Evolutionary conservation across 805 yeast genomes (phyloP).

Genomic region (Yarrowia yakushimensis): DNA sequence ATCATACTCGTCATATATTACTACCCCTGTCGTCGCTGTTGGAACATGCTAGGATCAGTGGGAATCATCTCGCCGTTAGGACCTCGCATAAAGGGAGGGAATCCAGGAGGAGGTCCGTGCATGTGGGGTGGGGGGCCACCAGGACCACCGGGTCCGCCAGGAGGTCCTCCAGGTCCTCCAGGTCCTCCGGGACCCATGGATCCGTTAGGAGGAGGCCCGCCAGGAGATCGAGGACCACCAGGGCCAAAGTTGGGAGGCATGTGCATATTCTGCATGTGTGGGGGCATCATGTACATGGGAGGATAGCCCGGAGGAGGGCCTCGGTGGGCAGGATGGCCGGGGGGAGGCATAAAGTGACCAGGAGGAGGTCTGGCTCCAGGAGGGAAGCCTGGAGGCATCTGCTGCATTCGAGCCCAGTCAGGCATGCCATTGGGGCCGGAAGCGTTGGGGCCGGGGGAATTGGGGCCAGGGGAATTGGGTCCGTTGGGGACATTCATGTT

Average conservation of each 20-base stretch:
- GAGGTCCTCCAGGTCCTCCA: slow-evolving; percentile 7
- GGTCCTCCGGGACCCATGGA: slow-evolving; percentile 14
- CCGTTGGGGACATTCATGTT: not conserved
- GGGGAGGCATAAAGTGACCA: slow-evolving; percentile 9
- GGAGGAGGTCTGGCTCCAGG: slow-evolving; percentile 17
- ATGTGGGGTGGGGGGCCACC: slow-evolving; percentile 19
- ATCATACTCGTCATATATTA: slow-evolving; percentile 4
- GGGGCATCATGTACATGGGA: slow-evolving; percentile 25
- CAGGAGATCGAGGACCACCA: slow-evolving; percentile 16
- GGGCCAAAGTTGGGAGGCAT: slow-evolving; percentile 25
- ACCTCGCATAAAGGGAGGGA: slow-evolving; percentile 20
- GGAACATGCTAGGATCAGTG: slow-evolving; percentile 19
- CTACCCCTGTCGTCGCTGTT: slow-evolving; percentile 10
- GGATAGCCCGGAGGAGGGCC: slow-evolving; percentile 23
- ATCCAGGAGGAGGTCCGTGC: slow-evolving; percentile 24
- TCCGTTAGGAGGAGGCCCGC: not conserved
- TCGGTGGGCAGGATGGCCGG: slow-evolving; percentile 8
- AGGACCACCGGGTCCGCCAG: slow-evolving; percentile 5
- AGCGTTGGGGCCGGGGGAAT: not conserved
- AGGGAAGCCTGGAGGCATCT: slow-evolving; percentile 15
- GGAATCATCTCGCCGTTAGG: slow-evolving; percentile 25
- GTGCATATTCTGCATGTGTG: slow-evolving; percentile 5
- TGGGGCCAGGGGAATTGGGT: not conserved
- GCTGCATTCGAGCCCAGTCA: slow-evolving; percentile 18
- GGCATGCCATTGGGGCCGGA: slow-evolving; percentile 9